These are phyloP conservation scores for Pestalotiopsis sp. DNA, from an alignment of 2,329 filamentous ascomycete species.

Conservation along the genomic window DNA sequence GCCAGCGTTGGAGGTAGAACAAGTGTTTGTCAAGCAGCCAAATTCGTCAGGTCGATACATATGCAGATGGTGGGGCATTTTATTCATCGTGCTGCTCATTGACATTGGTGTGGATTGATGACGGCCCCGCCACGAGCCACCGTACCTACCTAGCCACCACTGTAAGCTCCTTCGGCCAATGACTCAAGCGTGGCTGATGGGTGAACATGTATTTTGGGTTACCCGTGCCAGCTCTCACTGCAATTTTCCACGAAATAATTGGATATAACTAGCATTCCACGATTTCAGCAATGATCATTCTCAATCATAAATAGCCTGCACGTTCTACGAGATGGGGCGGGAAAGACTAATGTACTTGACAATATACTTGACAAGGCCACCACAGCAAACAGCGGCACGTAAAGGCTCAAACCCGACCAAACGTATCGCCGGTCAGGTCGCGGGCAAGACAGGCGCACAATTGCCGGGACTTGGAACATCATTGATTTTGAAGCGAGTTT, in stretches of 20 bases:
- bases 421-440: no score
- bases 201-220: neutral
- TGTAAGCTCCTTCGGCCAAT: neutral
- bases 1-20: neutral
- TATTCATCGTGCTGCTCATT: neutral
- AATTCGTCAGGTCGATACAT: neutral
- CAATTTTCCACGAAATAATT: neutral
- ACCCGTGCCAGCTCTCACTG: neutral
- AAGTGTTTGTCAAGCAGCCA: neutral
- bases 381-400: no score
- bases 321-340: no score
- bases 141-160: neutral
- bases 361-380: no score
- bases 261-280: neutral
- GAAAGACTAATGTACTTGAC: no score
- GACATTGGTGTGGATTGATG: neutral
- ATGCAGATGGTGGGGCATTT: conserved; percentile 1
- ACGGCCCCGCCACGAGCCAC: neutral
- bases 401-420: no score
- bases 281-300: neutral
- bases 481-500: no score
- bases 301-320: neutral
- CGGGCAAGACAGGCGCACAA: no score
- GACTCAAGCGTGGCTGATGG: neutral
- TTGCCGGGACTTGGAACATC: no score